Base-by-base conservation (phyloP, 1,284 basidiomycete species). In the Ustanciosporium gigantosporum region DNA sequence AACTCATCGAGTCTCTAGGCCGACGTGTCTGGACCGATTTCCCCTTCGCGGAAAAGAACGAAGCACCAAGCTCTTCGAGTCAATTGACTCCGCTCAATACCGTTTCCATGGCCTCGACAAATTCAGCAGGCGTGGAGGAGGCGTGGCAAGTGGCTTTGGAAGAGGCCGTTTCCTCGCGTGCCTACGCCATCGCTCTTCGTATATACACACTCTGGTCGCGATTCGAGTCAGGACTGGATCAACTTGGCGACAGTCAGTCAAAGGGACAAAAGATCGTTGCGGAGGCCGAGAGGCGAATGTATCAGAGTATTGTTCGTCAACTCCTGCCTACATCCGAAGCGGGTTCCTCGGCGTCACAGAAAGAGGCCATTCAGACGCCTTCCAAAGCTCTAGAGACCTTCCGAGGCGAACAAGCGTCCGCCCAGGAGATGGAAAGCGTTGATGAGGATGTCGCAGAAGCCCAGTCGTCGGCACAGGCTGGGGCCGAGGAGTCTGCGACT, bases 261-360 rank as follows among this genome's bases (percentile, higher is more conserved):
- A 59, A 48, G 20, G 45, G 50, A 0, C 61, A 65, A 24, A 55
- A 42, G 19, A 17, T 42, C 19, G 45, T 65, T 3, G 51, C 61
- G 9, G 41, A 65, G 31, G 40, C 47, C 13, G 61, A 65, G 17
- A 36, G 49, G 42, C 41, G 52, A 25, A 24, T 65, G 21, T 65
- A 65, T 23, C 40, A 59, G 14, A 46, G 43, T 6, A 56, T 65
- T 32, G 40, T 50, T n/a, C 15, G 37, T 1, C 59, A 53, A 32
- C 50, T 58, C 14, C 32, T 35, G 14, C 14, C 9, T 8, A 9
- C 17, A 19, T 19, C 32, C 9, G n/a, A 9, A 9, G 27, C 27
- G 9, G 27, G 11, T n/a, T 11, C 27, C 11, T n/a, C 27, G n/a
- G 9, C 27, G n/a, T 9, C 27, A 11, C 27, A 29, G n/a, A n/a